phyloP scores from a whole-genome alignment of 1,139 yeast species.

The Pichia sp. region DNA sequence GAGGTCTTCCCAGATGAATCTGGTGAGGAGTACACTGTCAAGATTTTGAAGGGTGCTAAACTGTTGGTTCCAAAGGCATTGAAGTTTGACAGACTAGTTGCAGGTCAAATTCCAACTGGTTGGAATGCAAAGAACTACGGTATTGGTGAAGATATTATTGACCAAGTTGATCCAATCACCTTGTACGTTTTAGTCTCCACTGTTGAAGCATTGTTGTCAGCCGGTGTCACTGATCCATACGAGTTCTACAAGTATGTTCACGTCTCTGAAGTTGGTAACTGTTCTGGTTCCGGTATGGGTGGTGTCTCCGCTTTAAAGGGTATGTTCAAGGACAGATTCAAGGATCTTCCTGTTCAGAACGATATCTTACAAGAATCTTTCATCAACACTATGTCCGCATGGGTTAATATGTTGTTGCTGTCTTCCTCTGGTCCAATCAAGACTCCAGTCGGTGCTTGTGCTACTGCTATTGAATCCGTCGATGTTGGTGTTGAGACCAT shows the following conservation, averaged over 20 bases:
- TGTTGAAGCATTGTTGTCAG: slow-evolving; percentile 84
- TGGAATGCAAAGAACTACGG: slow-evolving; percentile 97
- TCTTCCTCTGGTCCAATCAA: slow-evolving; percentile 99
- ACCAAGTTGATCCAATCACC: slow-evolving; percentile 95
- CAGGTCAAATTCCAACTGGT: slow-evolving; percentile 98
- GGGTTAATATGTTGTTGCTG: slow-evolving; percentile 96
- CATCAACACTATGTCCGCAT: slow-evolving; percentile 98
- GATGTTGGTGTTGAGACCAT: slow-evolving; percentile 95
- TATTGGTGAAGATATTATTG: slow-evolving; percentile 85
- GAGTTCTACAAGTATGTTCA: slow-evolving; percentile 98
- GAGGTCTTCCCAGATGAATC: slow-evolving; percentile 78
- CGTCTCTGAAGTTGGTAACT: slow-evolving; percentile 97
- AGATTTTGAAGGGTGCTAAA: slow-evolving; percentile 87
- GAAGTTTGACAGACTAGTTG: slow-evolving; percentile 91
- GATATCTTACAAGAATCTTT: slow-evolving; percentile 97
- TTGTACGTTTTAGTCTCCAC: slow-evolving; percentile 89
- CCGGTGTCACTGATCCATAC: slow-evolving; percentile 97
- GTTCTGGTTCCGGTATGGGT: slow-evolving; percentile 99
- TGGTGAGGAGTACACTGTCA: slow-evolving; percentile 87
- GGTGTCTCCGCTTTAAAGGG: slow-evolving; percentile 96
- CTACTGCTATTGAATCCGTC: slow-evolving; percentile 96
- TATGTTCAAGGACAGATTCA: slow-evolving; percentile 92
- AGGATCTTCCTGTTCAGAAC: slow-evolving; percentile 90
- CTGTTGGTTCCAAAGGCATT: slow-evolving; percentile 92
- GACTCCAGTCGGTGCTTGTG: slow-evolving; percentile 99